Base-by-base conservation (phyloP, 1,284 basidiomycete genomes). In the Ceratobasidium sp. region DNA sequence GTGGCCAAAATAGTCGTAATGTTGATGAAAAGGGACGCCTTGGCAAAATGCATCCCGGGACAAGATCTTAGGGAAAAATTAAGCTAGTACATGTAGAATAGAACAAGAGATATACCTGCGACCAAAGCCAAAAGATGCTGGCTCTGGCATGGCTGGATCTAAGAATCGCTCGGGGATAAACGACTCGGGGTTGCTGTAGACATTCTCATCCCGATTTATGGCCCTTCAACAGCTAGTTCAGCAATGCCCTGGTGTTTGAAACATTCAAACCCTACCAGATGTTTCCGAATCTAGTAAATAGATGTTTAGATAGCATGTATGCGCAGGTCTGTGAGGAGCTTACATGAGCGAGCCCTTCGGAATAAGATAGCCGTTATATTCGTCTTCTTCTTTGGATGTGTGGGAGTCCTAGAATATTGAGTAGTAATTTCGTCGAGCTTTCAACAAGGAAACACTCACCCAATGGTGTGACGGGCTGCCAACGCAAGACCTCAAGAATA, bases 1-100 rank as follows among this genome's bases (percentile, higher is more conserved):
- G 76, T 75, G 77, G 79, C 79, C 1, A 74, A n/a, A 41, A 74
- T 23, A 4, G 66, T 58, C 2, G 50, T 59, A 23, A 72, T 55
- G 21, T 44, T 72, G 23, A 72, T 64, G 30, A 59, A 74, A 13
- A 74, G 49, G 3, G 73, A 52, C 4, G 32, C 54, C 16, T 64
- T 43, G 3, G 69, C 73, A 23, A 74, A 69, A 32, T 64, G 50
- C 58, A 63, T 43, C 13, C 73, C 73, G 4, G 73, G 73, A 30
- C 73, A 74, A 28, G 58, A 13, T 35, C 73, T 70, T 7, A 32
- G 32, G 23, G 28, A 6, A n/a, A 14, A 23, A 14, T 23, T 35
- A 4, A n/a, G 30, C 26, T 18, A 6, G 23, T 32, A 11, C 41
- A 16, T 18, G 7, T 5, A 35, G 9, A 16, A 11, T 38, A 49